These are phyloP conservation scores for Turnera subulata DNA, from an alignment of 345 rosid genomes.

Conservation along the genomic window DNA sequence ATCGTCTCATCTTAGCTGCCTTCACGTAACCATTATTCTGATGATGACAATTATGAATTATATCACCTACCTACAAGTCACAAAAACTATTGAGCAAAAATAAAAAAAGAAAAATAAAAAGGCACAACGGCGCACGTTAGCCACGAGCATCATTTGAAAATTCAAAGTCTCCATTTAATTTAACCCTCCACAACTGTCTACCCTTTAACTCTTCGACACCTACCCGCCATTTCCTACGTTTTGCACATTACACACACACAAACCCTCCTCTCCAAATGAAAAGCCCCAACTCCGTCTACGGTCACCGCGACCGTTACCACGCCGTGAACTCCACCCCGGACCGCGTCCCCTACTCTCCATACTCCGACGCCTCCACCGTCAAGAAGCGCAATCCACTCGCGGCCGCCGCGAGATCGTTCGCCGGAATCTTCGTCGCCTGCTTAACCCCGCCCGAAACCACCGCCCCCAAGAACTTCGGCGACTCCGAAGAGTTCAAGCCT, in stretches of 20 bases:
- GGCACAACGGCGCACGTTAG: no score
- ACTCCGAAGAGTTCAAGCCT: conserved; percentile 36
- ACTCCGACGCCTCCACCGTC: conserved; percentile 35
- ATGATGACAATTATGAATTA: no score
- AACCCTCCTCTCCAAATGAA: conserved; percentile 8
- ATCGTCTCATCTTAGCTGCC: no score
- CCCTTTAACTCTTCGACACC: neutral
- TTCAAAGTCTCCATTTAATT: no score
- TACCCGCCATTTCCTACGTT: conserved; percentile 18
- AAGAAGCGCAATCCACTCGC: conserved; percentile 33
- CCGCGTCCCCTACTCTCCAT: conserved; percentile 26
- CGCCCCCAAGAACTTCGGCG: conserved; percentile 22
- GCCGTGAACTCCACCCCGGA: conserved; percentile 39
- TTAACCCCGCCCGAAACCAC: conserved; percentile 64
- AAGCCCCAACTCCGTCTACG: conserved; percentile 20
- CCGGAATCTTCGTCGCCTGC: conserved; percentile 54
- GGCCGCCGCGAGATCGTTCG: conserved; percentile 44
- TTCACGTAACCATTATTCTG: no score
- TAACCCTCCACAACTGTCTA: neutral
- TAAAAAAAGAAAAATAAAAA: no score
- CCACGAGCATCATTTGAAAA: no score
- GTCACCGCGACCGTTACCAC: conserved; percentile 37
- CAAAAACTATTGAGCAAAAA: no score
- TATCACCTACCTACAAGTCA: no score
- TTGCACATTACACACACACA: neutral